Evolutionary conservation across 441 rosid species (phyloP).

Genomic region (Syzygium malaccense): DNA sequence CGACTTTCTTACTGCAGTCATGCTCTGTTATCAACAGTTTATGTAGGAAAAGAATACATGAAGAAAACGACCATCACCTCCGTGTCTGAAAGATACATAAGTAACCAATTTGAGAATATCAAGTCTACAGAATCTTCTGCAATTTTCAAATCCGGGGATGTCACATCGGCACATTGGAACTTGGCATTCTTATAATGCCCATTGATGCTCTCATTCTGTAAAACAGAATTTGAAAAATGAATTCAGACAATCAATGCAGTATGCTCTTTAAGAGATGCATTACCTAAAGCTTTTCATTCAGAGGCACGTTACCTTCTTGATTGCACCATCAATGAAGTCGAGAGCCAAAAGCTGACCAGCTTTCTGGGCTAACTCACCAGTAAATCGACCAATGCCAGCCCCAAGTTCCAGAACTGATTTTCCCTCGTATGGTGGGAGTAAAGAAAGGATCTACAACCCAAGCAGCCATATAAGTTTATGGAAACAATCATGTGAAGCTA

Average conservation of each 20-base stretch:
- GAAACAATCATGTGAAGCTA: background rate
- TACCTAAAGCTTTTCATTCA: background rate
- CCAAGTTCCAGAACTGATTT: conserved; percentile 83
- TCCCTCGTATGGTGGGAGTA: conserved; percentile 76
- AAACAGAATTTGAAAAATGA: background rate
- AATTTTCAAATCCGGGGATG: conserved; percentile 61
- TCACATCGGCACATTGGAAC: conserved; percentile 87
- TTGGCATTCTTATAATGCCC: conserved; percentile 82
- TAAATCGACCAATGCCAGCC: conserved; percentile 95
- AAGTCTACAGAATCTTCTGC: conserved; percentile 65
- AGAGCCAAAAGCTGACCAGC: conserved; percentile 74
- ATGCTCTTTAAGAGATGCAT: background rate
- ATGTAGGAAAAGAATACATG: background rate
- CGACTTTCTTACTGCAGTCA: background rate
- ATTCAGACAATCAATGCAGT: background rate
- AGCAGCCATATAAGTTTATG: background rate
- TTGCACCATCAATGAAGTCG: conserved; percentile 80
- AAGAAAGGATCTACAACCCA: conserved; percentile 52
- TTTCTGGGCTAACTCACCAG: conserved; percentile 77
- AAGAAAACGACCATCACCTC: conserved; percentile 42
- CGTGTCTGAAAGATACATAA: conserved; percentile 91
- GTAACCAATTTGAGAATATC: conserved; percentile 92
- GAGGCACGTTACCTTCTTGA: conserved; percentile 54
- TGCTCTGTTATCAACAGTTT: background rate
- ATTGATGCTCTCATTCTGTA: conserved; percentile 75